A percentile compares a stretch with the other conserved stretches of the same genome.
phyloP scores from a whole-genome alignment of 257 asterid species.

The Agastache rugosa region DNA sequence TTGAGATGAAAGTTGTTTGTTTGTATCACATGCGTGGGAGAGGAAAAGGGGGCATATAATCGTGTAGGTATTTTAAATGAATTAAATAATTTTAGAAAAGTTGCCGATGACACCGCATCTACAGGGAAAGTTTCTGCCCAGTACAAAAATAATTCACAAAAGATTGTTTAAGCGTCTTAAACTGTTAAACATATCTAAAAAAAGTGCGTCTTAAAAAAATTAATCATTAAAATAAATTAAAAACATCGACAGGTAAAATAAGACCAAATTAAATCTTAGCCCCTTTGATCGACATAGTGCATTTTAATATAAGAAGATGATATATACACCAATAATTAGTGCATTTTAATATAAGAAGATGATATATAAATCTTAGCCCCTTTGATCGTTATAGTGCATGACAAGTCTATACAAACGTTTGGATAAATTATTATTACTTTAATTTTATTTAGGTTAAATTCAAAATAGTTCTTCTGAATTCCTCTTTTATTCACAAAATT shows the following conservation, averaged over 20 bases:
- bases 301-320: background rate
- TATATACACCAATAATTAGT: background rate
- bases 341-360: background rate
- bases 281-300: background rate
- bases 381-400: background rate
- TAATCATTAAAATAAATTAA: too few species aligned
- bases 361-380: background rate
- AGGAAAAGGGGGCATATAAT: background rate
- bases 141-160: background rate
- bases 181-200: too few species aligned
- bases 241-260: background rate
- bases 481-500: too few species aligned
- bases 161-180: background rate
- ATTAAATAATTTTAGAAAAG: constrained; percentile 1
- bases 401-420: too few species aligned
- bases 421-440: too few species aligned
- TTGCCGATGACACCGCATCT: background rate
- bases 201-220: too few species aligned
- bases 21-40: constrained; percentile 28
- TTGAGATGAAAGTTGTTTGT: constrained; percentile 11
- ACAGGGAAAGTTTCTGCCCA: background rate
- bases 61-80: constrained; percentile 8
- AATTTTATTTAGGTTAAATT: too few species aligned
- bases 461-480: too few species aligned
- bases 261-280: background rate